Percentiles rank a stretch among this genome's conserved stretches.
Conservation (phyloP, 2,329 filamentous ascomycete genomes). For the Paecilomyces variotii region DNA sequence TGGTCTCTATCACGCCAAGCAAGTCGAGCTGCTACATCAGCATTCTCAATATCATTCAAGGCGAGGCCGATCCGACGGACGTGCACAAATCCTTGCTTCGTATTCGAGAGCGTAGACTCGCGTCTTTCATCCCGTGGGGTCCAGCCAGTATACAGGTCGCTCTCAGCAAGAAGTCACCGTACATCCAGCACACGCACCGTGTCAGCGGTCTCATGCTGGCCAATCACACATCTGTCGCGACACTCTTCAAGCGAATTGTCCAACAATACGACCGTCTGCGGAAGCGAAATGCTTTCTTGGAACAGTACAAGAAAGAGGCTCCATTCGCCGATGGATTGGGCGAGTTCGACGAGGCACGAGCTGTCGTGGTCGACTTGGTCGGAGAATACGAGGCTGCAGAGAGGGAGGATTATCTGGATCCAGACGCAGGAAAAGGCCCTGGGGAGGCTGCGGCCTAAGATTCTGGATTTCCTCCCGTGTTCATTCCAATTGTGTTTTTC, state of each 20-base stretch:
- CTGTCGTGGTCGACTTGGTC: constrained; percentile 86
- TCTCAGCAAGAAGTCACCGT: constrained; percentile 90
- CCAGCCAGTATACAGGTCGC: constrained; percentile 97
- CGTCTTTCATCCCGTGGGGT: constrained; percentile 97
- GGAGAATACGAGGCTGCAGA: constrained; percentile 95
- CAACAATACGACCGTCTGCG: constrained; percentile 88
- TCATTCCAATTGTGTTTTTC: background rate
- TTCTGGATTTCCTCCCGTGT: background rate
- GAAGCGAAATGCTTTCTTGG: constrained; percentile 94
- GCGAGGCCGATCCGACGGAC: constrained; percentile 95
- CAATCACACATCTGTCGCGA: constrained; percentile 95
- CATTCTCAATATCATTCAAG: constrained; percentile 97
- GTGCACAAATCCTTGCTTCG: constrained; percentile 95
- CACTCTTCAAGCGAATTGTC: constrained; percentile 89
- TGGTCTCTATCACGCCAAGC: constrained; percentile 91
- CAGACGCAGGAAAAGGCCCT: constrained; percentile 48
- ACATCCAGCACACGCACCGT: constrained; percentile 86
- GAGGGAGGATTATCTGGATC: constrained; percentile 78
- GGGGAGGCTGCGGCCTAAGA: constrained; percentile 16
- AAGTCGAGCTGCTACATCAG: constrained; percentile 99
- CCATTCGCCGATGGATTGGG: constrained; percentile 85
- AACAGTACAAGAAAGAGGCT: constrained; percentile 90
- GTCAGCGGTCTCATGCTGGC: constrained; percentile 96
- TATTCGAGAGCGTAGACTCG: constrained; percentile 86
- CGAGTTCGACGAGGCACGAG: constrained; percentile 90